These are phyloP conservation scores for Cercophora sp. DNA, from an alignment of 495 filamentous ascomycete genomes.

Conservation along the genomic window DNA sequence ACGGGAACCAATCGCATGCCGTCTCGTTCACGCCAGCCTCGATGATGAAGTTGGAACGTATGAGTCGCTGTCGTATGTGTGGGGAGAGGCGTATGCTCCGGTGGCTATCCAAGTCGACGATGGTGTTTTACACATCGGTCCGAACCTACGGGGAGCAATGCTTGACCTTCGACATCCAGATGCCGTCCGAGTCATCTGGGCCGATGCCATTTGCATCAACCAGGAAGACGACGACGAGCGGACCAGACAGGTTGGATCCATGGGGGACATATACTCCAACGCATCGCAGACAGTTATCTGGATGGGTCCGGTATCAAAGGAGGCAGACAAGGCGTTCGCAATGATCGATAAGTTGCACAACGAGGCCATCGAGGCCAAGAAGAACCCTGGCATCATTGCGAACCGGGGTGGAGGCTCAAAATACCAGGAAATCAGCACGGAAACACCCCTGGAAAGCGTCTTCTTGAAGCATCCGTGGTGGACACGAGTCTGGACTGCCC, in stretches of 20 bases:
- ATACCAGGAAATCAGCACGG: too few relatives aligned
- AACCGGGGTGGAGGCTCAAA: too few relatives aligned
- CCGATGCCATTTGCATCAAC: slow-evolving; percentile 22
- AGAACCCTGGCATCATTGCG: background rate
- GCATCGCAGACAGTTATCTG: slow-evolving; percentile 11
- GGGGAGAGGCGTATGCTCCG: slow-evolving; percentile 21
- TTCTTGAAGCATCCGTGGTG: slow-evolving; percentile 13
- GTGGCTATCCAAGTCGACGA: slow-evolving; percentile 4
- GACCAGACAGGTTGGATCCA: slow-evolving; percentile 7
- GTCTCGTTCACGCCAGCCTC: slow-evolving; percentile 7
- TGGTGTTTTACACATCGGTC: background rate
- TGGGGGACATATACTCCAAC: slow-evolving; percentile 12
- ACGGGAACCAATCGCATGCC: slow-evolving; percentile 6
- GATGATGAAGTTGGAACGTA: slow-evolving; percentile 7
- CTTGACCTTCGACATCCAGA: slow-evolving; percentile 2
- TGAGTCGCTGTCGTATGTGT: slow-evolving; percentile 32
- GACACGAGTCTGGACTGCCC: slow-evolving; percentile 16
- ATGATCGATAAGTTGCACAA: background rate
- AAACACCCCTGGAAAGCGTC: background rate
- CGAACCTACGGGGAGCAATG: slow-evolving; percentile 11
- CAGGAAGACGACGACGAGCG: slow-evolving; percentile 16
- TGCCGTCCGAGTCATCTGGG: slow-evolving; percentile 13
- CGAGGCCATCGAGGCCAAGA: slow-evolving; percentile 3
- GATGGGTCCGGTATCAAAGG: slow-evolving; percentile 6
- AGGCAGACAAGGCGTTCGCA: slow-evolving; percentile 2